phyloP scores from a whole-genome alignment of 345 rosid species.

The Acer saccharum region DNA sequence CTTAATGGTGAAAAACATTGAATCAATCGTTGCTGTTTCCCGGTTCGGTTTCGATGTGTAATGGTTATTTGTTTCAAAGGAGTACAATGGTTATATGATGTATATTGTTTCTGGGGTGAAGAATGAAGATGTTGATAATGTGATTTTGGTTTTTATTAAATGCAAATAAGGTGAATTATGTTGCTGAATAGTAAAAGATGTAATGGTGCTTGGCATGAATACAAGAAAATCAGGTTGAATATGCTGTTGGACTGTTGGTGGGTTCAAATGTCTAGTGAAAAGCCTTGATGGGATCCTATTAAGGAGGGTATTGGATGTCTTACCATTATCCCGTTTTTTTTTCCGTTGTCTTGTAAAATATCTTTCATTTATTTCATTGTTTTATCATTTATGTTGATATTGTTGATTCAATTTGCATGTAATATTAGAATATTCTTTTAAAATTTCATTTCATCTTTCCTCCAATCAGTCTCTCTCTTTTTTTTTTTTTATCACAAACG shows the following conservation, averaged over 20 bases:
- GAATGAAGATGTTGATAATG: background rate
- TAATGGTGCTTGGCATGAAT: background rate
- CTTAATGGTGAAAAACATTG: constrained; percentile 26
- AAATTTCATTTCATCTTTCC: too few species aligned
- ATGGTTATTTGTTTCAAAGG: too few species aligned
- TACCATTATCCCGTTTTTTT: too few species aligned
- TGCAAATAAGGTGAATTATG: background rate
- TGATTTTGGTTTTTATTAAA: background rate
- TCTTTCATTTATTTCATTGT: background rate
- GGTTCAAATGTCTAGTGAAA: background rate
- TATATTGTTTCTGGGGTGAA: background rate
- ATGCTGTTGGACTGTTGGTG: background rate
- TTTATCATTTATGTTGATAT: background rate
- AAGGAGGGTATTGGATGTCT: too few species aligned
- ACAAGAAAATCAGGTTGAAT: background rate
- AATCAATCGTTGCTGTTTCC: background rate
- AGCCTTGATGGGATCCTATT: too few species aligned
- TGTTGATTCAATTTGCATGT: background rate
- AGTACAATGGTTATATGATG: background rate
- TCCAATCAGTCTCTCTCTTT: too few species aligned
- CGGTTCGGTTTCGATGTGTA: background rate
- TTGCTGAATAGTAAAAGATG: background rate
- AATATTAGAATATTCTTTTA: background rate
- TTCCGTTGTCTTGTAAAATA: too few species aligned
- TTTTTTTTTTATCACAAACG: too few species aligned